Percentiles rank a stretch among this genome's conserved stretches.
Conservation (phyloP, 78 protist species). For the Creolimax fragrantissima region DNA sequence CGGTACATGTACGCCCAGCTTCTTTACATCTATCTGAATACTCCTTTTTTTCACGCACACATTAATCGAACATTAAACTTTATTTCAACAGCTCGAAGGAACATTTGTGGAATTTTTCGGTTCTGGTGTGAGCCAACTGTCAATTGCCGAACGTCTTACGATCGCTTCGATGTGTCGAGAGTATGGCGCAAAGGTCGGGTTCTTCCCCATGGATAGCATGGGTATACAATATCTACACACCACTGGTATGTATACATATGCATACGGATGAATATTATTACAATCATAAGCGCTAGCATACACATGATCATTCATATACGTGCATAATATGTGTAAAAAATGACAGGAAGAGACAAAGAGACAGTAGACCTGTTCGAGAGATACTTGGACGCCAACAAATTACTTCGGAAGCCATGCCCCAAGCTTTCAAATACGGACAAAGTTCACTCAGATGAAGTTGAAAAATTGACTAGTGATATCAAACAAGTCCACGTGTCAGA, state of each 20-base stretch:
- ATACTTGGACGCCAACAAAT: background rate
- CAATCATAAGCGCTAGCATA: background rate
- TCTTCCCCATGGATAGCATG: conserved; percentile 72
- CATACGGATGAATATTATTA: background rate
- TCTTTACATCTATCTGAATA: too few relatives aligned
- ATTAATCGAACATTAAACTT: too few relatives aligned
- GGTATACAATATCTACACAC: conserved; percentile 47
- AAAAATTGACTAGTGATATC: background rate
- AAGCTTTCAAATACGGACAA: background rate
- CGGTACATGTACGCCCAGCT: too few relatives aligned
- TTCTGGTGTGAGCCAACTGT: conserved; percentile 44
- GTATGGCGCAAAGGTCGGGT: conserved; percentile 78
- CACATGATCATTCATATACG: background rate
- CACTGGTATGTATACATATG: conserved; percentile 45
- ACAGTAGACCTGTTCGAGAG: background rate
- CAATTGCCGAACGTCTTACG: conserved; percentile 78
- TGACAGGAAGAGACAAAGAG: background rate
- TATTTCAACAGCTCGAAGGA: conserved; percentile 51
- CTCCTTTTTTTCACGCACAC: too few relatives aligned
- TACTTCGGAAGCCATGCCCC: background rate
- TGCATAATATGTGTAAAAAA: background rate
- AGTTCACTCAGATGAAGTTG: background rate
- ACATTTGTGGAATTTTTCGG: conserved; percentile 86
- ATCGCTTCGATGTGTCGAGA: conserved; percentile 89
- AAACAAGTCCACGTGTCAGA: background rate